A percentile compares a stretch with the other conserved stretches of the same genome.
phyloP scores from a whole-genome alignment of 768 basidiomycete genomes.

The Nidularia sp. region DNA sequence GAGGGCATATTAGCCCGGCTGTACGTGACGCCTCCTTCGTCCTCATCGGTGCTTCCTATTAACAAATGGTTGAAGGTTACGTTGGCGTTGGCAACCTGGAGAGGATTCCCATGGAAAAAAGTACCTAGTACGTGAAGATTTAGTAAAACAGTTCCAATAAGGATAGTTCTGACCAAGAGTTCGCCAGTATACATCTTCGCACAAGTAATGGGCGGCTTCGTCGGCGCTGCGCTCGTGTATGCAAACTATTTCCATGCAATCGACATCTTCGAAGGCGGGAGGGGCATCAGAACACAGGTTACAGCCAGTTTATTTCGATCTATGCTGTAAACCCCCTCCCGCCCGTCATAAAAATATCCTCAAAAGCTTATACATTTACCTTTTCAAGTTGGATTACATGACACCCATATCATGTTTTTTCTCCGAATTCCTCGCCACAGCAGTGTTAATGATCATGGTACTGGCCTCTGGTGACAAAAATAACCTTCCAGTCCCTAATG shows the following conservation, averaged over 20 bases:
- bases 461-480: constrained; percentile 48
- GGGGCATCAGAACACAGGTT: constrained; percentile 43
- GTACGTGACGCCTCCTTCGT: constrained; percentile 19
- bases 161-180: too few species aligned
- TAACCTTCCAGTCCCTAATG: constrained; percentile 44
- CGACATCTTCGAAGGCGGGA: constrained; percentile 56
- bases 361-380: background rate
- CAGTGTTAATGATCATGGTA: constrained; percentile 50
- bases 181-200: constrained; percentile 46
- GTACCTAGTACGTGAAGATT: constrained; percentile 38
- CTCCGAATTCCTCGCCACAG: constrained; percentile 53
- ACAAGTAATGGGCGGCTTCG: constrained; percentile 58
- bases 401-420: constrained; percentile 36
- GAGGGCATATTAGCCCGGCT: constrained; percentile 41
- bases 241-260: constrained; percentile 70
- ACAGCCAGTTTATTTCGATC: constrained; percentile 59
- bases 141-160: too few species aligned
- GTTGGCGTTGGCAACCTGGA: constrained; percentile 56
- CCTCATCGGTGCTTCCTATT: background rate
- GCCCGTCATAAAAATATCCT: background rate
- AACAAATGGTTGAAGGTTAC: constrained; percentile 40
- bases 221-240: constrained; percentile 57
- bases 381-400: constrained; percentile 24
- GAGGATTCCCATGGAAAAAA: constrained; percentile 68
- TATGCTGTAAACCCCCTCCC: constrained; percentile 44